These are phyloP conservation scores for Globisporangium okanoganense DNA, from an alignment of 352 stramenopile genomes.

Conservation along the genomic window DNA sequence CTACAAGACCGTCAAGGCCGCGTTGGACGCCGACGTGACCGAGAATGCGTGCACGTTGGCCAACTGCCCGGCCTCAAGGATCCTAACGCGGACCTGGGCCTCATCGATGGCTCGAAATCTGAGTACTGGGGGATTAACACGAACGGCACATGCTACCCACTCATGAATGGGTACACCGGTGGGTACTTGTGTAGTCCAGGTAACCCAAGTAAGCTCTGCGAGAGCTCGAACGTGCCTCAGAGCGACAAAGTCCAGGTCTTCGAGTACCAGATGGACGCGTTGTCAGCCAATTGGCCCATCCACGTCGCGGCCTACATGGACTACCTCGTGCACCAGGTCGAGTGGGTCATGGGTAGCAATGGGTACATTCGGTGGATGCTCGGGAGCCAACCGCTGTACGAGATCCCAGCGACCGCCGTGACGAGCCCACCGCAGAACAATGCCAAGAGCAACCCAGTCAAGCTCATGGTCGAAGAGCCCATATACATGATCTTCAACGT, in stretches of 20 bases:
- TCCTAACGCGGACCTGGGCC: no score
- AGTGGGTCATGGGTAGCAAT: conserved; percentile 53
- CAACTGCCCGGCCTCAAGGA: no score
- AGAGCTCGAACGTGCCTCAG: background rate
- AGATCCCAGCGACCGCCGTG: no score
- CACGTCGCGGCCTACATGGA: conserved; percentile 73
- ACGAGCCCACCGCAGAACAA: no score
- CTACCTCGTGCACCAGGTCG: conserved; percentile 66
- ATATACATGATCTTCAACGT: conserved; percentile 96
- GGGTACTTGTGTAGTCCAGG: conserved; percentile 48
- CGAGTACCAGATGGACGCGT: conserved; percentile 88
- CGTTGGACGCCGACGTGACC: no score
- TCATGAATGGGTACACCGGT: conserved; percentile 53
- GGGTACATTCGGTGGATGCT: conserved; percentile 75
- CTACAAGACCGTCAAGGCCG: no score
- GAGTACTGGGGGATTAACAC: conserved; percentile 7
- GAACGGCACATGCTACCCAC: conserved; percentile 48
- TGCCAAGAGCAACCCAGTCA: conserved; percentile 63
- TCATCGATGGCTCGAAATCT: no score
- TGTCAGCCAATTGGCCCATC: conserved; percentile 90
- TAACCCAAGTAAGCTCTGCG: conserved; percentile 34
- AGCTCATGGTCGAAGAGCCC: conserved; percentile 92
- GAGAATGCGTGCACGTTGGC: no score
- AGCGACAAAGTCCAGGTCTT: conserved; percentile 30
- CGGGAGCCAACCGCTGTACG: no score